These are phyloP conservation scores for Tetracladium setigerum DNA, from an alignment of 495 filamentous ascomycete species.

Conservation along the genomic window DNA sequence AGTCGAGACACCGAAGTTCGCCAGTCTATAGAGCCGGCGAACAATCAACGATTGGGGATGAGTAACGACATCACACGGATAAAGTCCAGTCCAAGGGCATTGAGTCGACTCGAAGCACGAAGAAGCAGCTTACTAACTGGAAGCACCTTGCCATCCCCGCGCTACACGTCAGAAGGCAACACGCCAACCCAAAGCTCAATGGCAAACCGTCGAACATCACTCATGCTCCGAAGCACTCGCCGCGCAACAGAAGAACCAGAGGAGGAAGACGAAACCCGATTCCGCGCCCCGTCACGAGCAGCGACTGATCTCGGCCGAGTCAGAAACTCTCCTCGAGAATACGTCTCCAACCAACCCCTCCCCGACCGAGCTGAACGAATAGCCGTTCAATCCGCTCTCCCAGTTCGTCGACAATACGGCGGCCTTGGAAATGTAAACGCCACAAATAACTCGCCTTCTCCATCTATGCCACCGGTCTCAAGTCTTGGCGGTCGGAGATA, in stretches of 20 bases:
- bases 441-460: neutral
- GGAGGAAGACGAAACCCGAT: slow-evolving; percentile 31
- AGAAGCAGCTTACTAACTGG: slow-evolving; percentile 49
- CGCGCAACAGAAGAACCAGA: slow-evolving; percentile 41
- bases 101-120: slow-evolving; percentile 66
- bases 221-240: slow-evolving; percentile 35
- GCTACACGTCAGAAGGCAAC: slow-evolving; percentile 18
- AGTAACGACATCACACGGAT: slow-evolving; percentile 38
- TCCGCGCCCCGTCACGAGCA: slow-evolving; percentile 47
- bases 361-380: slow-evolving; percentile 7
- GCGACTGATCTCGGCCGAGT: slow-evolving; percentile 44
- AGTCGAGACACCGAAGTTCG: slow-evolving; percentile 21
- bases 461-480: slow-evolving; percentile 9
- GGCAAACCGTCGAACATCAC: slow-evolving; percentile 34
- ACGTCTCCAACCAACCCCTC: slow-evolving; percentile 17
- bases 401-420: slow-evolving; percentile 19
- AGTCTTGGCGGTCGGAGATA: slow-evolving; percentile 29
- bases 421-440: slow-evolving; percentile 12
- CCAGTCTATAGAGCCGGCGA: slow-evolving; percentile 1
- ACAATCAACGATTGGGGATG: slow-evolving; percentile 27
- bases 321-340: slow-evolving; percentile 15
- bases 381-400: slow-evolving; percentile 16
- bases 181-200: slow-evolving; percentile 19
- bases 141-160: slow-evolving; percentile 26
- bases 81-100: slow-evolving; percentile 51